Evolutionary conservation across 345 rosid genomes (phyloP).

Genomic region (Nasturtium officinale): DNA sequence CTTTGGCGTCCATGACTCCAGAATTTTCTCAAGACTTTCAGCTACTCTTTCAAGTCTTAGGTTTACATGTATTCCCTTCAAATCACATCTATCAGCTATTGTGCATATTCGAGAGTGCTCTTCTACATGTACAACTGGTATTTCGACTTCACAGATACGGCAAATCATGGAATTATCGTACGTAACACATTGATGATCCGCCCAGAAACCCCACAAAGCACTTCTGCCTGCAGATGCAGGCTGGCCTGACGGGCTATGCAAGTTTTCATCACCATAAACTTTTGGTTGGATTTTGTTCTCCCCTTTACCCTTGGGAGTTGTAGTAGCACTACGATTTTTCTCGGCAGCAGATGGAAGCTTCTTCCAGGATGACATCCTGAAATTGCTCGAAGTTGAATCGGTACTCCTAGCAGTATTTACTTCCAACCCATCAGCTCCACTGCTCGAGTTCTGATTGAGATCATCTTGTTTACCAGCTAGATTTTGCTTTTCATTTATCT

Average conservation of each 20-base stretch:
- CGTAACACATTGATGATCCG: conserved; percentile 56
- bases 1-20: conserved; percentile 87
- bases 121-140: conserved; percentile 97
- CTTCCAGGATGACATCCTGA: conserved; percentile 94
- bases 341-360: conserved; percentile 82
- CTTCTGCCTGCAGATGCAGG: conserved; percentile 54
- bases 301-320: conserved; percentile 55
- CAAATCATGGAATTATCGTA: conserved; percentile 94
- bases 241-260: conserved; percentile 56
- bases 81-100: conserved; percentile 93
- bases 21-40: conserved; percentile 79
- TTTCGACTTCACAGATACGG: conserved; percentile 96
- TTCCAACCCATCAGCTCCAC: conserved; percentile 51
- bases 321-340: conserved; percentile 58
- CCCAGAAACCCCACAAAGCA: conserved; percentile 72
- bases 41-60: conserved; percentile 89
- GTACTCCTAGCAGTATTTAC: conserved; percentile 70
- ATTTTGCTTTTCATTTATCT: conserved; percentile 45
- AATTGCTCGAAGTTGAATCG: conserved; percentile 78
- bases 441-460: conserved; percentile 42
- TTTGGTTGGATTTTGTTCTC: conserved; percentile 51
- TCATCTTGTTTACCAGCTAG: conserved; percentile 45
- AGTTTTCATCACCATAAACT: conserved; percentile 49
- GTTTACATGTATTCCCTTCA: conserved; percentile 82
- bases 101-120: conserved; percentile 96